phyloP scores from a whole-genome alignment of 768 basidiomycete genomes.

The Boletus rubescentipes region DNA sequence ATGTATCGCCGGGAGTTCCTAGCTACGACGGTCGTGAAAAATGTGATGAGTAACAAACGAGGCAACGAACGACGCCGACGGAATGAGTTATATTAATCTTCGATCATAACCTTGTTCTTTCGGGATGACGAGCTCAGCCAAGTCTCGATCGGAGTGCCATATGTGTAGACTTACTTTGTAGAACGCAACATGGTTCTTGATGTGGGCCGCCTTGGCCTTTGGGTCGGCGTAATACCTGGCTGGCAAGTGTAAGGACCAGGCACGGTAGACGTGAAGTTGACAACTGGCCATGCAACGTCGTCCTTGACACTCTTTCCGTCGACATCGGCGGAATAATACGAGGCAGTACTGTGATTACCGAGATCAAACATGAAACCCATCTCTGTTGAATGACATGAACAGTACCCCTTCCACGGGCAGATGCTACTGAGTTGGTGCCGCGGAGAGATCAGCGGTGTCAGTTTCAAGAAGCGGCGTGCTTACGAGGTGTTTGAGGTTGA shows the following conservation, averaged over 20 bases:
- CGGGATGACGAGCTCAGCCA: not conserved
- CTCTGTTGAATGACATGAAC: not conserved
- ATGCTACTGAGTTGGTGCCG: constrained; percentile 37
- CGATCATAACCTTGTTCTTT: constrained; percentile 23
- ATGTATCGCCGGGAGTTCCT: not conserved
- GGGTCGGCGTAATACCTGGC: constrained; percentile 68
- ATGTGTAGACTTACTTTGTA: constrained; percentile 56
- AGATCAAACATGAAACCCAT: not conserved
- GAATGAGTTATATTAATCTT: constrained; percentile 7
- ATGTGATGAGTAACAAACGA: not conserved
- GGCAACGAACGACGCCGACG: not conserved
- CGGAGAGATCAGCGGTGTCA: not conserved
- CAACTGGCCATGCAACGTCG: constrained; percentile 63
- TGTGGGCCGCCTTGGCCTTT: constrained; percentile 54
- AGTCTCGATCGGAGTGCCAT: not conserved
- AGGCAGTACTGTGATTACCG: constrained; percentile 46
- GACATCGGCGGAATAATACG: constrained; percentile 61
- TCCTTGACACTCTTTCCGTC: constrained; percentile 51
- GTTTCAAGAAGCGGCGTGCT: constrained; percentile 16
- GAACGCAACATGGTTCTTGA: constrained; percentile 71
- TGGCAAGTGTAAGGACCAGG: not conserved
- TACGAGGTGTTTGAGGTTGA: constrained; percentile 53
- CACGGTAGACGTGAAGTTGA: not conserved
- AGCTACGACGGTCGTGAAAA: not conserved
- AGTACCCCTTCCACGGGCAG: constrained; percentile 75